Conservation (phyloP, 2,329 filamentous ascomycete genomes). For the Penicillium digitatum region DNA sequence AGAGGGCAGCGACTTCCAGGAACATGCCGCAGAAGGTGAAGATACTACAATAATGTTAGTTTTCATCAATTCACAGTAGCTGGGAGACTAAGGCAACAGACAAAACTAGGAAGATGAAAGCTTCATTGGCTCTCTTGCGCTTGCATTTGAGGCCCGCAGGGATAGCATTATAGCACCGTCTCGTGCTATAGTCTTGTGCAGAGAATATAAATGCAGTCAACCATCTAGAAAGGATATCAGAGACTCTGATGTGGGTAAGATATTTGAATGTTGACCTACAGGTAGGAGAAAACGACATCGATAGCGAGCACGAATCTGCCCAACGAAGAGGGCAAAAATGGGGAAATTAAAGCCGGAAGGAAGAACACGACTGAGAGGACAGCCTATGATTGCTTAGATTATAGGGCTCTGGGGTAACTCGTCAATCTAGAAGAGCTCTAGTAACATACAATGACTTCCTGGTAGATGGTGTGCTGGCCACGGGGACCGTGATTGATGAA, state of each 20-base stretch:
- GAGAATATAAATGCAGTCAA: slow-evolving; percentile 49
- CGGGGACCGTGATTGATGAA: slow-evolving; percentile 18
- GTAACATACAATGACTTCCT: slow-evolving; percentile 23
- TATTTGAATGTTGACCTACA: slow-evolving; percentile 28
- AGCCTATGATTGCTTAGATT: slow-evolving; percentile 22
- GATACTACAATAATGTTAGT: slow-evolving; percentile 30
- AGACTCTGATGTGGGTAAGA: neutral
- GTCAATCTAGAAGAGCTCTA: neutral
- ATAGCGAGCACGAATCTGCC: slow-evolving; percentile 39
- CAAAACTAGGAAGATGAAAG: slow-evolving; percentile 48
- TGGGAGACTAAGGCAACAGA: slow-evolving; percentile 23
- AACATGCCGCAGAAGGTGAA: slow-evolving; percentile 41
- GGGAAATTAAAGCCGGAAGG: slow-evolving; percentile 42
- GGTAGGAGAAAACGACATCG: slow-evolving; percentile 47
- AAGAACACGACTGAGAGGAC: slow-evolving; percentile 42
- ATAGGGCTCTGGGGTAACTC: neutral
- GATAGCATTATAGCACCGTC: slow-evolving; percentile 29
- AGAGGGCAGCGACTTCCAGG: slow-evolving; percentile 37
- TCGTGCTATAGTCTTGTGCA: slow-evolving; percentile 43
- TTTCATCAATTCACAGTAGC: no score
- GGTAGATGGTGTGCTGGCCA: slow-evolving; percentile 22
- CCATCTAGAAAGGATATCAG: slow-evolving; percentile 33
- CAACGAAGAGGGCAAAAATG: slow-evolving; percentile 36
- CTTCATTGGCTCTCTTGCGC: slow-evolving; percentile 41
- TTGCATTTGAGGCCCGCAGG: slow-evolving; percentile 35